Base-by-base conservation (phyloP, 179 eudicot genomes). In the Silene coronaria region DNA sequence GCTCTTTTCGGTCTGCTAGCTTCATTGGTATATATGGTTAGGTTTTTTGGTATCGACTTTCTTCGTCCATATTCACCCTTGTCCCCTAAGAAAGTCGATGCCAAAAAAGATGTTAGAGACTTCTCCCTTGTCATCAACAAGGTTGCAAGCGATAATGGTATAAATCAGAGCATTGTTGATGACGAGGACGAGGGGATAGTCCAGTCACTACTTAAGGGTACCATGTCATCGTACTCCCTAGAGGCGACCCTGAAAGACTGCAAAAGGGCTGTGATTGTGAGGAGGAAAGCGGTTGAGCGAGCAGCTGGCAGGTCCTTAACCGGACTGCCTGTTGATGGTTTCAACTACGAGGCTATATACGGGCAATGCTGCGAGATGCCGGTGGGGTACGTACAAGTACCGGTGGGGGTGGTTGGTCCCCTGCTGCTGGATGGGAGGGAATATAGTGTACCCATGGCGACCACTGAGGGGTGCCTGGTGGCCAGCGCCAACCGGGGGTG, bases 401-500 rank as follows among this genome's bases (percentile, higher is more conserved):
- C 85, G 6, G 85, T 83, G 0, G 85, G 83, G 21, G 75, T 83
- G 10, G 80, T 71, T 1, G 85, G 83, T 0, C 85, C 85, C 1
- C 38, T 83, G 64, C 16, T 80, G 27, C 38, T 83, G 3, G 76
- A 83, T 16, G 85, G 80, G 9, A 9, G 7, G 8, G 81, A 83
- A 42, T 65, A 67, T 28, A 62, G 9, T 1, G 81, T 83, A 11
- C 83, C 85, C 5, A 69, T 83, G 81, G 83, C 85, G 6, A 83
- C 85, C 0, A 83, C 85, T 0, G 85, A 83, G 45, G 85, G 85
- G 21, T 80, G 82, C 27, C 55, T 83, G 19, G 83, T 83, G 59
- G 85, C 83, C 1, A 80, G 83, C 63, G 76, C 85, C 12, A 83
- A 83, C 32, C 7, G 83, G 57, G 83, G 85, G n/a, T 80, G 83